Conservation (phyloP, 768 basidiomycete species). For the Boletus rufocinnamomeus region DNA sequence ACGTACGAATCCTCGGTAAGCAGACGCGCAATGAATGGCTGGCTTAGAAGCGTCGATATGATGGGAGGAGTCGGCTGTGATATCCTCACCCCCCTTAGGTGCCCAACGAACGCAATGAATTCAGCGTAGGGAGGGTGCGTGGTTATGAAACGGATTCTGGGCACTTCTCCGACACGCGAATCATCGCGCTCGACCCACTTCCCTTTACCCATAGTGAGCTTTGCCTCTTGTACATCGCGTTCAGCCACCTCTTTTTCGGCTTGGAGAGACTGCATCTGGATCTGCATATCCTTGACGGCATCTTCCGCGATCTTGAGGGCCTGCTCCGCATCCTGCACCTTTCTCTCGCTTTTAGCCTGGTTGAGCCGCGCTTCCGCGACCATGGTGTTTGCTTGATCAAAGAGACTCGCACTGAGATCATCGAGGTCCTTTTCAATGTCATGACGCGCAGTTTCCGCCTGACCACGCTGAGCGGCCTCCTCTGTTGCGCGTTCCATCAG, state of each 20-base stretch:
- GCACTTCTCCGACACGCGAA: constrained; percentile 28
- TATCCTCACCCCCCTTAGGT: constrained; percentile 70
- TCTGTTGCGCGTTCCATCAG: constrained; percentile 95
- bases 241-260: constrained; percentile 67
- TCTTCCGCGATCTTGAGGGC: constrained; percentile 85
- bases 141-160: constrained; percentile 52
- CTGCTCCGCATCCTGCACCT: constrained; percentile 73
- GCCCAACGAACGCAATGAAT: constrained; percentile 73
- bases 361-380: constrained; percentile 87
- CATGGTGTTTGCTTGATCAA: constrained; percentile 95
- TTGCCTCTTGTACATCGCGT: constrained; percentile 50
- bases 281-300: constrained; percentile 80
- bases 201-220: constrained; percentile 61
- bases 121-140: constrained; percentile 80
- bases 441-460: constrained; percentile 79
- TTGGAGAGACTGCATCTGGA: constrained; percentile 76
- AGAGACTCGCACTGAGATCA: constrained; percentile 87
- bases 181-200: constrained; percentile 58
- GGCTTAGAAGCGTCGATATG: constrained; percentile 70
- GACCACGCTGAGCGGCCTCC: constrained; percentile 87
- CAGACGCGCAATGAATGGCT: constrained; percentile 78
- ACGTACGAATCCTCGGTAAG: constrained; percentile 85
- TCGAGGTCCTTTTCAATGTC: constrained; percentile 94
- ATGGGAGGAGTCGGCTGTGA: constrained; percentile 60
- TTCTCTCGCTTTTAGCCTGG: constrained; percentile 67